Evolutionary conservation across 2,329 filamentous ascomycete genomes (phyloP).

Genomic region (Ceratocystis albifundus): DNA sequence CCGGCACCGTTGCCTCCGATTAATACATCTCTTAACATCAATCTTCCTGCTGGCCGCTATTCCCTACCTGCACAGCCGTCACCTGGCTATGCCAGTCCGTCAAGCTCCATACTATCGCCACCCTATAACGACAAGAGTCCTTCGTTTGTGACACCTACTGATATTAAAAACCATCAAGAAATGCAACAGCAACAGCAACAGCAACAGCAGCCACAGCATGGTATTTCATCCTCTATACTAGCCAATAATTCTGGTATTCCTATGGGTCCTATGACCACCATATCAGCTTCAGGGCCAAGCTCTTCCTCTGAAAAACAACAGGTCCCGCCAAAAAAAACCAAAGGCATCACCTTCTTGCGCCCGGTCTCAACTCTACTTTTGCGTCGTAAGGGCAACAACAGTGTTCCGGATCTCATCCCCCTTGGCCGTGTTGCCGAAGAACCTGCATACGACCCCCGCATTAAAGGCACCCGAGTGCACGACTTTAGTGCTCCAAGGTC

Average conservation of each 20-base stretch:
- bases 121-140: constrained; percentile 28
- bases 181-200: constrained; percentile 25
- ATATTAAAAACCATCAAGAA: constrained; percentile 32
- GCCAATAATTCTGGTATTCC: background rate
- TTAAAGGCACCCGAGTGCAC: constrained; percentile 52
- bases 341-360: constrained; percentile 46
- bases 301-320: constrained; percentile 31
- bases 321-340: constrained; percentile 37
- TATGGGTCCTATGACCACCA: constrained; percentile 6
- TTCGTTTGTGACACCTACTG: constrained; percentile 41
- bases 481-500: constrained; percentile 53
- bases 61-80: constrained; percentile 20
- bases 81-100: constrained; percentile 17
- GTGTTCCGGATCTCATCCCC: constrained; percentile 35
- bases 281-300: constrained; percentile 28
- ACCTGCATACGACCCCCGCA: constrained; percentile 49
- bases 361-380: constrained; percentile 48
- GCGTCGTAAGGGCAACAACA: constrained; percentile 45
- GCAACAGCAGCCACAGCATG: constrained; percentile 17
- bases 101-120: constrained; percentile 15
- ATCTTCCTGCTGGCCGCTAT: constrained; percentile 10
- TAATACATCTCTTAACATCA: constrained; percentile 21
- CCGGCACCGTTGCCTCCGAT: constrained; percentile 26
- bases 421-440: constrained; percentile 34
- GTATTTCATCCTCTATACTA: background rate